phyloP scores from a whole-genome alignment of 352 stramenopile species.

The Aphanomyces astaci region DNA sequence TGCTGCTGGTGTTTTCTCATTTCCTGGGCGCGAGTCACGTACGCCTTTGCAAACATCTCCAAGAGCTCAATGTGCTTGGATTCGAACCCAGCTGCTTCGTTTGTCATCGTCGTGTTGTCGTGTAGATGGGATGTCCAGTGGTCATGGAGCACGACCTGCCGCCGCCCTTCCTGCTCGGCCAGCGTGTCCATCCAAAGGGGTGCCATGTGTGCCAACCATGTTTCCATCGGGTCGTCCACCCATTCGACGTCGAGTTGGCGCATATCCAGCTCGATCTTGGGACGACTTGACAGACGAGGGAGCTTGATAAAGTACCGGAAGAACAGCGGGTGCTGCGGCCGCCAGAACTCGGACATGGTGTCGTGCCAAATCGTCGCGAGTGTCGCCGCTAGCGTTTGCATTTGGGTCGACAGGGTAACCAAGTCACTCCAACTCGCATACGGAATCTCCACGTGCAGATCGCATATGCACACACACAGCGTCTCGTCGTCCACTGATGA shows the following conservation, averaged over 20 bases:
- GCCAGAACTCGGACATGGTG: conserved; percentile 37
- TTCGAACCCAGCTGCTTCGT: conserved; percentile 24
- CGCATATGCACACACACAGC: conserved; percentile 48
- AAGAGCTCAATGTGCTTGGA: conserved; percentile 38
- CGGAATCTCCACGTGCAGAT: conserved; percentile 33
- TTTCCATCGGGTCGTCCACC: conserved; percentile 43
- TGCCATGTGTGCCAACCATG: conserved; percentile 60
- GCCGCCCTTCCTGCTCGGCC: conserved; percentile 50
- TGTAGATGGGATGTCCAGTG: conserved; percentile 42
- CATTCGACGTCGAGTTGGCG: conserved; percentile 39
- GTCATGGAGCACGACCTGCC: conserved; percentile 56
- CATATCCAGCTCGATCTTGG: conserved; percentile 47
- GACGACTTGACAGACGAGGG: conserved; percentile 29
- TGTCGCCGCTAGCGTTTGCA: conserved; percentile 33
- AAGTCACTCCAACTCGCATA: conserved; percentile 32
- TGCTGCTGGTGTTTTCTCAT: too few relatives aligned
- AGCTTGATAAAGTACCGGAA: conserved; percentile 52
- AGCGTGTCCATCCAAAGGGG: conserved; percentile 68
- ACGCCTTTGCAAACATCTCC: conserved; percentile 56
- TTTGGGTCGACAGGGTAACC: conserved; percentile 23
- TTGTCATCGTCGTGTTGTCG: too few relatives aligned
- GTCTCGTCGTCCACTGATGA: conserved; percentile 29
- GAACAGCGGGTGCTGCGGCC: conserved; percentile 53
- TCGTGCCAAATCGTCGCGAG: conserved; percentile 27
- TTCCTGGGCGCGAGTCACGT: conserved; percentile 45